These are phyloP conservation scores for Closterium sp. DNA, from an alignment of 139 green algal species.

Conservation along the genomic window DNA sequence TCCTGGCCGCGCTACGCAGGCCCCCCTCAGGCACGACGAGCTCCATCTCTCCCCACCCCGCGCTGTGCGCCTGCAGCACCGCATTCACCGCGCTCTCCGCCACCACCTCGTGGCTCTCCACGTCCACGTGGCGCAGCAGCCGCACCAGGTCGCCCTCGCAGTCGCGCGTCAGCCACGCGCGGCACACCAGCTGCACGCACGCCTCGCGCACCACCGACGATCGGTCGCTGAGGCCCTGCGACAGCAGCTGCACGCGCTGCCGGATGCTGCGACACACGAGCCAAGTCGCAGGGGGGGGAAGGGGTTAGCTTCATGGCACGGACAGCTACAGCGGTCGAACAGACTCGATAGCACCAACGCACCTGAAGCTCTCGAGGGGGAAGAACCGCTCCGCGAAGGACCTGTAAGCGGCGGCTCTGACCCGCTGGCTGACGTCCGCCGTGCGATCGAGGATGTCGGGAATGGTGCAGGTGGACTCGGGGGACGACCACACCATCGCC, in stretches of 20 bases:
- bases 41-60: not conserved
- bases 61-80: not conserved
- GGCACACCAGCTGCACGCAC: constrained; percentile 1
- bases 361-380: constrained; percentile 5
- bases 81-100: constrained; percentile 5
- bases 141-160: constrained; percentile 12
- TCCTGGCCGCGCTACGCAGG: not conserved
- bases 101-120: constrained; percentile 24
- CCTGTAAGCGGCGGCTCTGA: not conserved
- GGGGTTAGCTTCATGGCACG: not conserved
- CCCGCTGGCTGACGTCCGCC: constrained; percentile 3
- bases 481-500: not conserved
- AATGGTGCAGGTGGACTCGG: not conserved
- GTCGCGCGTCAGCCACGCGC: constrained; percentile 19
- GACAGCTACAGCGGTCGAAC: not conserved
- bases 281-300: not conserved
- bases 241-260: constrained; percentile 19
- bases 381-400: not conserved
- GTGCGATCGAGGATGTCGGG: constrained; percentile 2
- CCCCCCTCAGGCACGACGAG: not conserved
- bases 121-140: constrained; percentile 23
- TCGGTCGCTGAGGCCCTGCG: not conserved
- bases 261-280: constrained; percentile 13
- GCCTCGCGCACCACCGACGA: not conserved
- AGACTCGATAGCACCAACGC: not conserved